These are phyloP conservation scores for Dicorynia guianensis DNA, from an alignment of 306 rosid genomes.

Conservation along the genomic window DNA sequence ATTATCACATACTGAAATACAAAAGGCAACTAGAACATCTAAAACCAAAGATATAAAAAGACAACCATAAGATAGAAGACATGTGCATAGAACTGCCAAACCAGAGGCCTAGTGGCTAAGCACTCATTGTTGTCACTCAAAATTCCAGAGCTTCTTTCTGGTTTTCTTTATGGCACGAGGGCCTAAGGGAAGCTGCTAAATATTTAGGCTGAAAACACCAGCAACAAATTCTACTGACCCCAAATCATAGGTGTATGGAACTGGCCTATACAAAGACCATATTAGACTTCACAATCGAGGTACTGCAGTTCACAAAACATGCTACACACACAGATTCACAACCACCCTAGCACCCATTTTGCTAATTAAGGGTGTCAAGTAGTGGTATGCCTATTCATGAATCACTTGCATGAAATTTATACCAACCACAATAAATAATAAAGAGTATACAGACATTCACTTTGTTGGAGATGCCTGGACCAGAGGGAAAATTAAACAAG, in stretches of 20 bases:
- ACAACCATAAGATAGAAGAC: conserved; percentile 2
- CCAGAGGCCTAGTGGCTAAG: conserved; percentile 7
- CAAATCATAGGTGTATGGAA: background rate
- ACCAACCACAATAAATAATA: conserved; percentile 18
- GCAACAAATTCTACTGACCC: background rate
- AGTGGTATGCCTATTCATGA: background rate
- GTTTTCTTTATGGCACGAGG: no score
- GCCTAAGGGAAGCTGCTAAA: no score
- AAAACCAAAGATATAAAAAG: conserved; percentile 24
- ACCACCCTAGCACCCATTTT: background rate
- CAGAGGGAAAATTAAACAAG: no score
- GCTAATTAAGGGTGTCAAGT: background rate
- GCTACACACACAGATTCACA: background rate
- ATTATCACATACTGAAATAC: conserved; percentile 29
- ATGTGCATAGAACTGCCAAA: background rate
- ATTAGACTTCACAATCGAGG: background rate
- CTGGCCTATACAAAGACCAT: conserved; percentile 7
- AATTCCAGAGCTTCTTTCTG: background rate
- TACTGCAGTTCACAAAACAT: background rate
- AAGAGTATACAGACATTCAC: conserved; percentile 11
- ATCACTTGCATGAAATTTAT: conserved; percentile 2
- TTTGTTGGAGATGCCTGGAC: background rate
- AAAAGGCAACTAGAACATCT: conserved; percentile 19
- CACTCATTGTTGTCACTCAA: background rate
- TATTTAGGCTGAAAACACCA: background rate